Evolutionary conservation across 164 flowering plant genomes (phyloP).

Genomic region (Dillenia suffruticosa): DNA sequence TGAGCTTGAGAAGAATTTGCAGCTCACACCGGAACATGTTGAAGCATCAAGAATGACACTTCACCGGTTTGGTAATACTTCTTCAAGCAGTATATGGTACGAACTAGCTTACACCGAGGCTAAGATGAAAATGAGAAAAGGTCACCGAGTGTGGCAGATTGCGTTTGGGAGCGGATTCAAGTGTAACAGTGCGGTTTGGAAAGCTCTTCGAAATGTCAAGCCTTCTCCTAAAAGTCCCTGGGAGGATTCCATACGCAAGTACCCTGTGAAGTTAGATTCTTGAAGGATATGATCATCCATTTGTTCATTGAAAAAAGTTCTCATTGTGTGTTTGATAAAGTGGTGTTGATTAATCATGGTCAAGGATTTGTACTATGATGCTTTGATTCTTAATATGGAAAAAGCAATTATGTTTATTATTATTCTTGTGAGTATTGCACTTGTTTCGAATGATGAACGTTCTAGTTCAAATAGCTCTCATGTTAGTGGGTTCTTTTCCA

Average conservation of each 20-base stretch:
- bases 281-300: not conserved
- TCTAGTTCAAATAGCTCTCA: too few relatives aligned
- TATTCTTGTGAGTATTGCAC: too few relatives aligned
- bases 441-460: too few relatives aligned
- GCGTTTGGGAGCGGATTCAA: conserved; percentile 83
- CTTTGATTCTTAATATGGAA: too few relatives aligned
- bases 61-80: conserved; percentile 75
- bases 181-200: conserved; percentile 87
- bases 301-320: not conserved
- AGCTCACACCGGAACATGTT: conserved; percentile 50
- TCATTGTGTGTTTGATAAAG: too few relatives aligned
- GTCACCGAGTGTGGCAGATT: conserved; percentile 77
- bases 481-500: too few relatives aligned
- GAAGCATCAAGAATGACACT: conserved; percentile 83
- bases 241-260: conserved; percentile 69
- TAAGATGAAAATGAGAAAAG: conserved; percentile 64
- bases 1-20: conserved; percentile 81
- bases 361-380: too few relatives aligned
- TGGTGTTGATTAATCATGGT: too few relatives aligned
- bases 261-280: conserved; percentile 39
- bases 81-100: conserved; percentile 88
- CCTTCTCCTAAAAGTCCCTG: conserved; percentile 60
- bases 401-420: too few relatives aligned
- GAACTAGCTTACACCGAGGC: conserved; percentile 78
- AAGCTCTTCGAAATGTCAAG: conserved; percentile 56